phyloP scores from a whole-genome alignment of 1,284 basidiomycete genomes.

The Gomphus bonarii region DNA sequence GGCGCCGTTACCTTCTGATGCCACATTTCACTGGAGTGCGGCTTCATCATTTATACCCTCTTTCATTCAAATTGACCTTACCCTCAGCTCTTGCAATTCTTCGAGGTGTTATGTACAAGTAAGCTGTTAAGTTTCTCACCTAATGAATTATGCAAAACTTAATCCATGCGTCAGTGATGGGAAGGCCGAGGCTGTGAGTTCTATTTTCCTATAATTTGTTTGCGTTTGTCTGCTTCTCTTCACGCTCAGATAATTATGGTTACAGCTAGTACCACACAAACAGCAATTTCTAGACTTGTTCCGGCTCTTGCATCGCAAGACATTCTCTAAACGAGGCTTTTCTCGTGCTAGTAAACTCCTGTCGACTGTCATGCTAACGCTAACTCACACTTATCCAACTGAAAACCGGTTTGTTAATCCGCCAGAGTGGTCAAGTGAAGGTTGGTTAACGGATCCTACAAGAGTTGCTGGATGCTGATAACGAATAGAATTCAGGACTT shows the following conservation, averaged over 20 bases:
- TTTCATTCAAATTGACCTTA: slow-evolving; percentile 3
- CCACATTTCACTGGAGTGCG: slow-evolving; percentile 83
- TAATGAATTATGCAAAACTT: slow-evolving; percentile 9
- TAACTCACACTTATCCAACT: slow-evolving; percentile 74
- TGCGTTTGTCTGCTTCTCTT: too few relatives aligned
- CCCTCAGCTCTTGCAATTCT: slow-evolving; percentile 54
- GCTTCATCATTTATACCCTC: slow-evolving; percentile 13
- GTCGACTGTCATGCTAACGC: slow-evolving; percentile 63
- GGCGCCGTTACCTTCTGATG: slow-evolving; percentile 69
- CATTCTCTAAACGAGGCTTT: slow-evolving; percentile 77
- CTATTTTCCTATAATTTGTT: background rate
- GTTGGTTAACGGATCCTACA: slow-evolving; percentile 26
- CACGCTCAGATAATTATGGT: slow-evolving; percentile 11
- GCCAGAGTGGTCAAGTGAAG: slow-evolving; percentile 67
- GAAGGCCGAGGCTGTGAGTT: slow-evolving; percentile 42
- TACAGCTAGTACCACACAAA: slow-evolving; percentile 53
- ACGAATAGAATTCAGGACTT: slow-evolving; percentile 53
- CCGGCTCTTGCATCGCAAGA: slow-evolving; percentile 55
- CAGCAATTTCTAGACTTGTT: slow-evolving; percentile 59
- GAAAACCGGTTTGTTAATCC: slow-evolving; percentile 82
- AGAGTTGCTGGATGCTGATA: background rate
- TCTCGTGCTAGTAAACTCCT: slow-evolving; percentile 75
- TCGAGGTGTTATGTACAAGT: slow-evolving; percentile 62
- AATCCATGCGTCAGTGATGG: slow-evolving; percentile 41
- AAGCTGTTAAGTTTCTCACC: slow-evolving; percentile 21